These are phyloP conservation scores for Kregervanrija fluxuum DNA, from an alignment of 805 yeast species.

Conservation along the genomic window DNA sequence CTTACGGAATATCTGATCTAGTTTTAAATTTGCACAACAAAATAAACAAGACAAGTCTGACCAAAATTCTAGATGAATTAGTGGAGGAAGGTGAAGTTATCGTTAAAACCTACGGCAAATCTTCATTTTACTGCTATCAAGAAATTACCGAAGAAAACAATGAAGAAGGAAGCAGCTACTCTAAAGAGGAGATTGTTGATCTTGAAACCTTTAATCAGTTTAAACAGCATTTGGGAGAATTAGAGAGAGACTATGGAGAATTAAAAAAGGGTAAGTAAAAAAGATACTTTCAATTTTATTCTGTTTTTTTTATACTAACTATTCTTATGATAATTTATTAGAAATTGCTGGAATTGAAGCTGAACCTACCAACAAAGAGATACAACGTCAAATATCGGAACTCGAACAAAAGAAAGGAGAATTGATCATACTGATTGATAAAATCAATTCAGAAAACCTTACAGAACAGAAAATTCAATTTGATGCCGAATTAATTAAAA, in stretches of 20 bases:
- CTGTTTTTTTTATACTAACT: neutral
- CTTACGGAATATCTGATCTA: constrained; percentile 41
- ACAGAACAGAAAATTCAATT: too few relatives aligned
- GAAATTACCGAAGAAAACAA: constrained; percentile 15
- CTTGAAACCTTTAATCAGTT: constrained; percentile 5
- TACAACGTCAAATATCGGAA: neutral
- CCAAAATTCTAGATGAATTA: constrained; percentile 31
- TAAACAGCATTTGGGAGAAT: neutral
- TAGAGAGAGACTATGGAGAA: neutral
- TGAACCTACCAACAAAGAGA: neutral
- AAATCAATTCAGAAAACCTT: too few relatives aligned
- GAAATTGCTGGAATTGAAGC: constrained; percentile 3
- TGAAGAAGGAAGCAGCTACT: neutral
- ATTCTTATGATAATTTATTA: neutral
- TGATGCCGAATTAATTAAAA: neutral
- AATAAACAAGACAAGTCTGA: constrained; percentile 28
- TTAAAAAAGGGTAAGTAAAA: constrained; percentile 3
- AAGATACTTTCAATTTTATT: neutral
- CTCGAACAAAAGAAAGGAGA: neutral
- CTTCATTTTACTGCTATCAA: constrained; percentile 35
- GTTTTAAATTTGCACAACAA: constrained; percentile 37
- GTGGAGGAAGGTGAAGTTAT: constrained; percentile 27
- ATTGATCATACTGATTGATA: too few relatives aligned
- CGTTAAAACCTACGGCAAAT: constrained; percentile 37
- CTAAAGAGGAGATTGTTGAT: constrained; percentile 5